Evolutionary conservation across 176 grass and related monocot species (phyloP), one percentile per base, ranked within the genome.

Genomic region (Oryza rufipogon): DNA sequence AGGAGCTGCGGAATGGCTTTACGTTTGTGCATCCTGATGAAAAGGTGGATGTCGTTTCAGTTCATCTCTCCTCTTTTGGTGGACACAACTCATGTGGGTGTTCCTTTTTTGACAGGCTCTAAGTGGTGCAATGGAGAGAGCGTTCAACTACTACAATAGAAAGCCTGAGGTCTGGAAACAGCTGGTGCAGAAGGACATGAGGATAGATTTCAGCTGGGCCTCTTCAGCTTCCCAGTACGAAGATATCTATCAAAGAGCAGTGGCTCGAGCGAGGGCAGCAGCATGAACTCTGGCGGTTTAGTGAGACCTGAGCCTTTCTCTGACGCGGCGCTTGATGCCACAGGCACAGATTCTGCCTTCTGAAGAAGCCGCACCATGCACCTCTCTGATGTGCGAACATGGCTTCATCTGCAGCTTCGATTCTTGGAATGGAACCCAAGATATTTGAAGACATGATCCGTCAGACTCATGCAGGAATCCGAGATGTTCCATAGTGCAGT

Each of bases 181-280:
- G 77, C 74, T 98, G 33, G 86, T 94, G 22, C 90, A 89, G 77
- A 95, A 86, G 56, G 93, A 84, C 87, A 98, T 95, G 96, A 83
- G 16, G 65, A 90, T 94, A 56, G 96, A 95, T 89, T 95, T 98
- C 89, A 94, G 96, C 66, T 98, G 96, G 96, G 91, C 90, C 81
- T 87, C 83, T 6, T 89, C 96, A 7, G 91, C 91, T 30, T 92
- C 93, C 3, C 91, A 94, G 41, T 95, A 98, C 8, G 93, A 95
- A 73, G 91, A 95, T 12, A 85, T 98, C 75, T 98, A 95, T 66
- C 76, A 92, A 4, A 92, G 77, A 64, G 86, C 96, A n/a, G 85
- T 75, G 19, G 80, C 69, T 81, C 92, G 87, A 87, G 93, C 96
- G 61, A 95, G 91, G 82, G 81, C 91, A 52, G 54, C 51, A 63